A percentile compares a stretch with the other conserved stretches of the same genome.
Conservation (phyloP, 257 asterid species). For the Solanum tarapatanum region DNA sequence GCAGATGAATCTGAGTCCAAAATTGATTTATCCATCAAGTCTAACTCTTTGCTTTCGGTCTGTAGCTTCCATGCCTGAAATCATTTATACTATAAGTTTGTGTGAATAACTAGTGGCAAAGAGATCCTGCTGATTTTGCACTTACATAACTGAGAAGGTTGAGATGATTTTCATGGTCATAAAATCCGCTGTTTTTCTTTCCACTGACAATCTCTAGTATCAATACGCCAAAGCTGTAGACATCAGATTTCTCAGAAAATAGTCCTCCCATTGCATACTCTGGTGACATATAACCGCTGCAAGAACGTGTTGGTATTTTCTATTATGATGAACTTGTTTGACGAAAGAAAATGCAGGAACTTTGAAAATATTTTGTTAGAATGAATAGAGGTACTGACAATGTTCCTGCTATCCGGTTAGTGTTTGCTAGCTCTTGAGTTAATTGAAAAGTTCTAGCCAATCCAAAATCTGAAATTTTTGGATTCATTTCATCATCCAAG, state of each 20-base stretch:
- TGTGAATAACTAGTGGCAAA: background rate
- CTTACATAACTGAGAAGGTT: background rate
- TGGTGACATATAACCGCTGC: background rate
- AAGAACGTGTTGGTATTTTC: background rate
- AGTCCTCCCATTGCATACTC: background rate
- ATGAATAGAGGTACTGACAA: background rate
- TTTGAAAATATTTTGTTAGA: background rate
- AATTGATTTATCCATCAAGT: background rate
- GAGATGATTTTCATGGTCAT: background rate
- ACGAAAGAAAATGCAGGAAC: background rate
- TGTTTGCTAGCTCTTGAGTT: background rate
- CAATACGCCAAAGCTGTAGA: background rate
- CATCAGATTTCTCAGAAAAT: background rate
- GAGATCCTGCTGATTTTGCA: background rate
- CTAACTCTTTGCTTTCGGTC: background rate
- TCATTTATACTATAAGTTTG: background rate
- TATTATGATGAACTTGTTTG: background rate
- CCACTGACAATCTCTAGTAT: background rate
- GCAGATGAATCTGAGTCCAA: background rate
- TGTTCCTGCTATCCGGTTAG: background rate
- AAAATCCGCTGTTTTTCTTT: background rate
- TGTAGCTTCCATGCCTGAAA: background rate
- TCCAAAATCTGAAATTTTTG: background rate
- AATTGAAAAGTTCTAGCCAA: background rate
- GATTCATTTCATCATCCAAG: background rate